Base-by-base conservation (phyloP, 164 flowering plant genomes). In the Berberis vulgaris region DNA sequence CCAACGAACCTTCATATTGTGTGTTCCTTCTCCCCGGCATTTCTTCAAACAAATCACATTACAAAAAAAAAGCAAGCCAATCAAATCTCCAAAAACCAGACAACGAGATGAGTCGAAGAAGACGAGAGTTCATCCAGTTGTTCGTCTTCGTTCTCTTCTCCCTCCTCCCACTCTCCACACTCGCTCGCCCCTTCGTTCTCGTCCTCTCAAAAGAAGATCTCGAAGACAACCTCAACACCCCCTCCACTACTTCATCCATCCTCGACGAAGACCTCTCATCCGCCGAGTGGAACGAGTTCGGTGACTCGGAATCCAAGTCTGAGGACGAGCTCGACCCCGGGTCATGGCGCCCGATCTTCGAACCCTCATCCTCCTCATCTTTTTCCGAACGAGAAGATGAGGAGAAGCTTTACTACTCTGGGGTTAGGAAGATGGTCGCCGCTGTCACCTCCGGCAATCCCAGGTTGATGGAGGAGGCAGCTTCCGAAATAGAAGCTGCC, bases 321-420 rank as follows among this genome's bases (percentile, higher is more conserved):
- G 93, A 89, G 4, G 81, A 79, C 57, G 84, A 86, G 60, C 85
- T 95, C 62, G 97, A 95, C 65, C 98, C 98, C 0, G 97, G 99
- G 6, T 85, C 97, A 5, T 91, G 99, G 99, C 84, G 88, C 57
- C 91, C 82, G 11, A 71, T 95, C 68, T 81, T 89, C 72, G 97
- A 93, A 47, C 86, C 88, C 7, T 7, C 68, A 41, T 7, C 65
- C 43, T 7, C 62, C 5, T 59, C 52, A 7, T 4, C 61, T 12
- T 6, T 46, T 4, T 5, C 64, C 7, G 40, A 50, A 45, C 54
- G 26, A 26, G 26, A 26, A 26, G 26, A 26, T 26, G 66, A 69
- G 10, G 82, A 75, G 41, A 55, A 49, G 2, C 64, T 66, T 26
- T 95, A 91, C 69, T 78, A 81, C 76, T 70, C 81, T 45, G 87